Base-by-base conservation (phyloP, 495 filamentous ascomycete species). In the Halenospora varia region DNA sequence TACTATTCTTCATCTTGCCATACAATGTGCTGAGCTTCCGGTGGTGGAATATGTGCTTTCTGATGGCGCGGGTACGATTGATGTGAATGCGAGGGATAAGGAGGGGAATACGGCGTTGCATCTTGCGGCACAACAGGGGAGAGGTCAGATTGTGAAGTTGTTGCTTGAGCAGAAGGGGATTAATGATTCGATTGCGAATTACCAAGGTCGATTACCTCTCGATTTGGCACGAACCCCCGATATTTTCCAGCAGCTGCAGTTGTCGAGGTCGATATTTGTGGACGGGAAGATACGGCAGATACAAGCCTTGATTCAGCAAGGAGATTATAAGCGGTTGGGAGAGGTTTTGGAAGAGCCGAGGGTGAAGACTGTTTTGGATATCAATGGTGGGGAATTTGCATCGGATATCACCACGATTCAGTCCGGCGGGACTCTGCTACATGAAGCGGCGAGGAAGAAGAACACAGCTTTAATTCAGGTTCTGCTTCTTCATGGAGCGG, bases 41-140 rank as follows among this genome's bases (percentile, higher is more conserved):
- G 91, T 98, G 11, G 86, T 98, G n/a, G 95, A 98, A 71, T 96
- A 89, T 62, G 86, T 97, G 8, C 73, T 98, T 20, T 92, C 91
- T 3, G 80, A 85, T 47, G 84, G 83, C 10, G 74, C 75, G 42
- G 77, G 76, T 8, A 77, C 78, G 10, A 72, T 95, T 49, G 89
- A 97, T 67, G 76, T 97, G 65, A 98, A 97, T 73, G 85, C 86
- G 24, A 86, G 88, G 24, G 94, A 98, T 63, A 85, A 86, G 50
- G 92, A 96, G 65, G 94, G 94, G 23, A 97, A 97, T 65, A 96
- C 91, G 0, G 88, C 95, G 2, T 79, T 98, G 24, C 94, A 98
- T 68, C 70, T 97, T 24, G 94, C 94, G 13, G 85, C 93, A 9
- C 80, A 82, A 63, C 86, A 97, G 45, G 91, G 92, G 1, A 80